A percentile compares a stretch with the other conserved stretches of the same genome.
Conservation (phyloP, 768 basidiomycete genomes). For the Mycena amicta region DNA sequence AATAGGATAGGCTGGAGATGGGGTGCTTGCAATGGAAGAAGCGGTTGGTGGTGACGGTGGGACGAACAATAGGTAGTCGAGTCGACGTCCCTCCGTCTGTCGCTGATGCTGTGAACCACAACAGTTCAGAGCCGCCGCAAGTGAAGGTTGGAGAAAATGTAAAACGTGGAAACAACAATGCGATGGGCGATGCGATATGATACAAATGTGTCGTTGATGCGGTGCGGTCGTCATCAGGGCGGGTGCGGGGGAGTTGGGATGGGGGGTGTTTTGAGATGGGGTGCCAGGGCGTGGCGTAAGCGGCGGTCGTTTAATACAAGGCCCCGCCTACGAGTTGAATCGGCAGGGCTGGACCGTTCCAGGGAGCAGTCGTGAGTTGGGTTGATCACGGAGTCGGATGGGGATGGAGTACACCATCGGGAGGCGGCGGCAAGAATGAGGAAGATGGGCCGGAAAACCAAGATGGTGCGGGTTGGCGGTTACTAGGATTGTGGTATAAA, state of each 20-base stretch:
- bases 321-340: slow-evolving; percentile 4
- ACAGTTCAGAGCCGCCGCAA: too few relatives aligned
- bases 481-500: slow-evolving; percentile 16
- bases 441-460: slow-evolving; percentile 4
- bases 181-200: slow-evolving; percentile 18
- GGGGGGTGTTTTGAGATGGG: not conserved
- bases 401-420: not conserved
- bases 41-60: too few relatives aligned
- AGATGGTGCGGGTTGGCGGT: not conserved
- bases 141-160: not conserved
- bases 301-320: slow-evolving; percentile 2
- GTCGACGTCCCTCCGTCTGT: not conserved
- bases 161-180: slow-evolving; percentile 3
- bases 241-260: not conserved
- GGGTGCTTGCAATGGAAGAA: too few relatives aligned
- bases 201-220: slow-evolving; percentile 10
- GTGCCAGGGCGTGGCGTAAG: not conserved
- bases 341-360: not conserved
- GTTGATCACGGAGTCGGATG: not conserved
- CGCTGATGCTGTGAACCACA: not conserved
- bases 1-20: too few relatives aligned
- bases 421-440: not conserved
- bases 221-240: slow-evolving; percentile 7
- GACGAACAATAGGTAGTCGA: too few relatives aligned
- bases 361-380: not conserved